Evolutionary conservation across 2,329 filamentous ascomycete species (phyloP).

Genomic region (Dothideomycetidae sp.): DNA sequence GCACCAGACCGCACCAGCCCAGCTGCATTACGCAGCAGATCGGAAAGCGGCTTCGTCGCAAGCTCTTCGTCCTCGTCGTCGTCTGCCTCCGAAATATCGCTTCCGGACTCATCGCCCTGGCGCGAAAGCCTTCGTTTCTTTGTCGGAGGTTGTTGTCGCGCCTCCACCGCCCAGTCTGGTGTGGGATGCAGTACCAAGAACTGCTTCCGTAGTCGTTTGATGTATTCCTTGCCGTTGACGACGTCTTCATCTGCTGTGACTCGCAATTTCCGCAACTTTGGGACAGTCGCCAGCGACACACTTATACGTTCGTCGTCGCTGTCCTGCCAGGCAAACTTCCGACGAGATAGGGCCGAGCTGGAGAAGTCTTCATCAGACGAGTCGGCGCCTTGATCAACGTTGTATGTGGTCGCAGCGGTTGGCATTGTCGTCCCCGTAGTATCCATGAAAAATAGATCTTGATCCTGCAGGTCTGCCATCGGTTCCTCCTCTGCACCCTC

Average conservation of each 20-base stretch:
- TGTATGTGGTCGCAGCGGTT: conserved; percentile 21
- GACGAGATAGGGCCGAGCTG: conserved; percentile 34
- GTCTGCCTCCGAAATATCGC: conserved; percentile 43
- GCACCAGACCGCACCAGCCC: conserved; percentile 43
- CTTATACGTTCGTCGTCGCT: conserved; percentile 85
- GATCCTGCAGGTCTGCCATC: conserved; percentile 68
- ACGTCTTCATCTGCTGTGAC: conserved; percentile 71
- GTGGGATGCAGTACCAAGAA: conserved; percentile 44
- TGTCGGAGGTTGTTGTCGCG: conserved; percentile 25
- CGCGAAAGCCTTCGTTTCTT: conserved; percentile 35
- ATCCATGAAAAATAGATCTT: conserved; percentile 70
- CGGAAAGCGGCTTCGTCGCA: conserved; percentile 63
- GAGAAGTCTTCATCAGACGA: conserved; percentile 22
- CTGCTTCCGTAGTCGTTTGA: conserved; percentile 63
- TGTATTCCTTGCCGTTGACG: conserved; percentile 75
- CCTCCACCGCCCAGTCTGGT: conserved; percentile 46
- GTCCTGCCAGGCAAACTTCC: conserved; percentile 92
- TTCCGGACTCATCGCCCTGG: conserved; percentile 24
- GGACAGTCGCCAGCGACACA: conserved; percentile 64
- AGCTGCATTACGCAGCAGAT: conserved; percentile 61
- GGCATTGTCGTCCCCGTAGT: conserved; percentile 37
- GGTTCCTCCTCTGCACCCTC: conserved; percentile 39
- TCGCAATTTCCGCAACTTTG: conserved; percentile 69
- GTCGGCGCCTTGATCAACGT: conserved; percentile 28
- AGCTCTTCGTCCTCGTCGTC: conserved; percentile 28